phyloP scores from a whole-genome alignment of 2,329 filamentous ascomycete species.

The Tolypocladium sp. region DNA sequence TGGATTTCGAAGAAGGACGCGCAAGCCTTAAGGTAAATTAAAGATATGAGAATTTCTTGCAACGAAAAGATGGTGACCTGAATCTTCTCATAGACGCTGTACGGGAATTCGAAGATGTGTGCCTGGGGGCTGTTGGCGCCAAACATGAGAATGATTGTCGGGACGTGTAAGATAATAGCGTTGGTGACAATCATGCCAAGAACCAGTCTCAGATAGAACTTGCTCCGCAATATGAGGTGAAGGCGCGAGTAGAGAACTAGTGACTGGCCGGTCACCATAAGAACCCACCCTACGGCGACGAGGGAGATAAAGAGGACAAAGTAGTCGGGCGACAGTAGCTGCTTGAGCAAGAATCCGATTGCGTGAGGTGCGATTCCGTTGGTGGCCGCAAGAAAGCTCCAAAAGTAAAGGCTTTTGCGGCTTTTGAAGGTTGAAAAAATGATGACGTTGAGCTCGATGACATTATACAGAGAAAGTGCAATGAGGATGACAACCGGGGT shows the following conservation, averaged over 20 bases:
- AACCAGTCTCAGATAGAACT: slow-evolving; percentile 35
- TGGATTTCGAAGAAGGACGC: slow-evolving; percentile 34
- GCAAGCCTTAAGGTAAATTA: slow-evolving; percentile 41
- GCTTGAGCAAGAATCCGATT: slow-evolving; percentile 36
- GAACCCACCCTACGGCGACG: slow-evolving; percentile 15
- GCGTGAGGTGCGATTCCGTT: slow-evolving; percentile 24
- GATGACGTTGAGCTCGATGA: slow-evolving; percentile 19
- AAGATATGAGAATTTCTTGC: slow-evolving; percentile 42
- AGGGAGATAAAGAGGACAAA: slow-evolving; percentile 9
- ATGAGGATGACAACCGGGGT: neutral
- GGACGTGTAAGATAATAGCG: slow-evolving; percentile 41
- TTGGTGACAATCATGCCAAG: slow-evolving; percentile 49
- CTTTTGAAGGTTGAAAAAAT: slow-evolving; percentile 21
- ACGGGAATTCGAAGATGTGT: slow-evolving; percentile 12
- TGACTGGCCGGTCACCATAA: slow-evolving; percentile 50
- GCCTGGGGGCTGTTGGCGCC: slow-evolving; percentile 29
- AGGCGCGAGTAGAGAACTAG: slow-evolving; percentile 53
- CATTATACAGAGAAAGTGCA: slow-evolving; percentile 16
- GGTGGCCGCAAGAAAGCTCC: slow-evolving; percentile 24
- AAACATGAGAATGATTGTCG: slow-evolving; percentile 45
- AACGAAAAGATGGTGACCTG: slow-evolving; percentile 45
- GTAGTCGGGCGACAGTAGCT: slow-evolving; percentile 10
- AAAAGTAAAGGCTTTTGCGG: slow-evolving; percentile 24
- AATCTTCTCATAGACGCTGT: slow-evolving; percentile 39
- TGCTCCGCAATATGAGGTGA: slow-evolving; percentile 45